These are phyloP conservation scores for Wolfiporia cocos DNA, from an alignment of 1,284 basidiomycete species.

Conservation along the genomic window DNA sequence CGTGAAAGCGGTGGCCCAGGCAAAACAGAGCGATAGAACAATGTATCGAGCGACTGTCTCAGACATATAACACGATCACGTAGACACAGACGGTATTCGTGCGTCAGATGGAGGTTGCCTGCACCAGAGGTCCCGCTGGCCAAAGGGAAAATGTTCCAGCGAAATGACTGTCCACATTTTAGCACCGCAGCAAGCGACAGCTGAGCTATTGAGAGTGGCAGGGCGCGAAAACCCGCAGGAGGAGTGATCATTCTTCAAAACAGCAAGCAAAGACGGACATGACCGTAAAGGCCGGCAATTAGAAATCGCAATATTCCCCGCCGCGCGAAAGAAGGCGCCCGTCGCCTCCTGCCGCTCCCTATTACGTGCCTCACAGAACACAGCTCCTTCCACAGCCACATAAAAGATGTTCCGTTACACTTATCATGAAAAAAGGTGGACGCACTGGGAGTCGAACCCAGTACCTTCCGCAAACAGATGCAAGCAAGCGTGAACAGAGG, in stretches of 20 bases:
- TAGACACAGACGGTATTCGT: constrained; percentile 73
- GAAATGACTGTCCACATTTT: constrained; percentile 78
- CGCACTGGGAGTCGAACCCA: constrained; percentile 7
- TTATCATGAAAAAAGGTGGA: constrained; percentile 3
- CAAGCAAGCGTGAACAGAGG: not conserved
- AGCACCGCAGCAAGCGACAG: constrained; percentile 68
- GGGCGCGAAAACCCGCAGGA: constrained; percentile 38
- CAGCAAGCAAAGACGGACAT: not conserved
- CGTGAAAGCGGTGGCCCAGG: constrained; percentile 33
- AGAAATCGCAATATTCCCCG: not conserved
- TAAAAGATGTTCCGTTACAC: too few relatives aligned
- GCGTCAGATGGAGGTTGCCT: constrained; percentile 22
- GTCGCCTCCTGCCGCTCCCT: too few relatives aligned
- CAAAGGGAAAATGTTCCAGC: constrained; percentile 59
- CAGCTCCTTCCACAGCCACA: too few relatives aligned
- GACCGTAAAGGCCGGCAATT: not conserved
- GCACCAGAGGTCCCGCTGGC: constrained; percentile 11
- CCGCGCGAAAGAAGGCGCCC: too few relatives aligned
- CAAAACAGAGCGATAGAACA: constrained; percentile 73
- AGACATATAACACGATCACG: constrained; percentile 80
- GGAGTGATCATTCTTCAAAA: not conserved
- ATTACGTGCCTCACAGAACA: too few relatives aligned
- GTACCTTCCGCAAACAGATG: constrained; percentile 3
- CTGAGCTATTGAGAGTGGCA: constrained; percentile 58
- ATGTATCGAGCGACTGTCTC: constrained; percentile 58